phyloP scores from a whole-genome alignment of 805 yeast species.

The Diddensiella santjacobensis region DNA sequence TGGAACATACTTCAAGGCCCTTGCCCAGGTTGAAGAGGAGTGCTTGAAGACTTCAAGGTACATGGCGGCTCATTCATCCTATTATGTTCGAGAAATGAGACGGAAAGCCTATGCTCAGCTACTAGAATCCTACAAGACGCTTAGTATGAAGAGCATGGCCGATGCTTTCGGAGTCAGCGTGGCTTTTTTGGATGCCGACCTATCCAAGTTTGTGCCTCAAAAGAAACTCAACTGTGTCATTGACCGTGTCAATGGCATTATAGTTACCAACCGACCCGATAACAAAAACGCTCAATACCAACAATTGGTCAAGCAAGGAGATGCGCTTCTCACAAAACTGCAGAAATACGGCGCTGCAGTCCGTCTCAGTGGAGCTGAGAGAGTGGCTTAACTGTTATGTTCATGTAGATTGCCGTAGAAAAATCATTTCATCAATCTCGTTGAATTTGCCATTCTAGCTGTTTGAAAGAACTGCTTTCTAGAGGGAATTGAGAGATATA shows the following conservation, averaged over 20 bases:
- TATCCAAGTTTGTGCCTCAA: conserved; percentile 87
- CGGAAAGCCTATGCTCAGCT: conserved; percentile 92
- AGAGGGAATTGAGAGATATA: no score
- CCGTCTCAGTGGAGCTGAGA: conserved; percentile 85
- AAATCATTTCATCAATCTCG: no score
- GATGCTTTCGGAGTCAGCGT: conserved; percentile 84
- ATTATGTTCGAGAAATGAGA: conserved; percentile 86
- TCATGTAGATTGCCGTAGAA: no score
- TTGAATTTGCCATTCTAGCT: no score
- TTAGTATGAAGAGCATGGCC: conserved; percentile 91
- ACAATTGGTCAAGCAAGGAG: conserved; percentile 84
- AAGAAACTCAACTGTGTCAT: conserved; percentile 93
- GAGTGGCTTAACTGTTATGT: conserved; percentile 21
- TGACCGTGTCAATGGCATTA: conserved; percentile 88
- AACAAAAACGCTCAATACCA: conserved; percentile 94
- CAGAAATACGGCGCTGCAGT: conserved; percentile 98
- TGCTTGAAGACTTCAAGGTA: conserved; percentile 63
- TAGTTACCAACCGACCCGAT: conserved; percentile 94
- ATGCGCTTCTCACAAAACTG: conserved; percentile 82
- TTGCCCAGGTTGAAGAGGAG: conserved; percentile 72
- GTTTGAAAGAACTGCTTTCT: no score
- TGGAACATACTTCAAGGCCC: conserved; percentile 66
- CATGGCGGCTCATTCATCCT: conserved; percentile 73
- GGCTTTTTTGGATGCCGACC: conserved; percentile 79
- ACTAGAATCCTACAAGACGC: conserved; percentile 88